Conservation (phyloP, 306 rosid genomes). For the Corylus heterophylla region DNA sequence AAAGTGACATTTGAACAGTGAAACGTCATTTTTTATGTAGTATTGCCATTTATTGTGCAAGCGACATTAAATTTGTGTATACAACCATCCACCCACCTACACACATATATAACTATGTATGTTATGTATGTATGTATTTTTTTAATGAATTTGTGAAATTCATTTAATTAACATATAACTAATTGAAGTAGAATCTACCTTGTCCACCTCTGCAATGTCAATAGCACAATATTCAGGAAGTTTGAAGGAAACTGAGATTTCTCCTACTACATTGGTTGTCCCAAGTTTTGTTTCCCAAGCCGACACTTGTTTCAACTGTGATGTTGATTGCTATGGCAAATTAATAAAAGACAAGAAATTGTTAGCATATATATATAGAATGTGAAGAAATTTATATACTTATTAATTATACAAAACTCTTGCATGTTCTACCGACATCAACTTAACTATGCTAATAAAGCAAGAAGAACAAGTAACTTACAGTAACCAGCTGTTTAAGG, state of each 20-base stretch:
- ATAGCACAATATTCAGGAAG: slow-evolving; percentile 2
- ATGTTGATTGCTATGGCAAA: neutral
- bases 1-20: too few relatives aligned
- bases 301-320: neutral
- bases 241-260: slow-evolving; percentile 7
- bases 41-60: too few relatives aligned
- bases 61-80: too few relatives aligned
- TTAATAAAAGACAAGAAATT: neutral
- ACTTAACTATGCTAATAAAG: neutral
- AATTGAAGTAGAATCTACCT: neutral
- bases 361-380: neutral
- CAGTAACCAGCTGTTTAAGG: neutral
- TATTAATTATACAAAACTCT: neutral
- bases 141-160: neutral
- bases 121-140: neutral
- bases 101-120: too few relatives aligned
- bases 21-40: too few relatives aligned
- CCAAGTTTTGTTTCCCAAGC: neutral
- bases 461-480: neutral
- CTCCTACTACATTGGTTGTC: neutral
- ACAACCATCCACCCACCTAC: too few relatives aligned
- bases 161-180: neutral
- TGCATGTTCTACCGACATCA: neutral
- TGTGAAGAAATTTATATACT: neutral
- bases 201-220: neutral